A percentile compares a stretch with the other conserved stretches of the same genome.
phyloP scores from a whole-genome alignment of 1,284 basidiomycete genomes.

The Malassezia japonica region DNA sequence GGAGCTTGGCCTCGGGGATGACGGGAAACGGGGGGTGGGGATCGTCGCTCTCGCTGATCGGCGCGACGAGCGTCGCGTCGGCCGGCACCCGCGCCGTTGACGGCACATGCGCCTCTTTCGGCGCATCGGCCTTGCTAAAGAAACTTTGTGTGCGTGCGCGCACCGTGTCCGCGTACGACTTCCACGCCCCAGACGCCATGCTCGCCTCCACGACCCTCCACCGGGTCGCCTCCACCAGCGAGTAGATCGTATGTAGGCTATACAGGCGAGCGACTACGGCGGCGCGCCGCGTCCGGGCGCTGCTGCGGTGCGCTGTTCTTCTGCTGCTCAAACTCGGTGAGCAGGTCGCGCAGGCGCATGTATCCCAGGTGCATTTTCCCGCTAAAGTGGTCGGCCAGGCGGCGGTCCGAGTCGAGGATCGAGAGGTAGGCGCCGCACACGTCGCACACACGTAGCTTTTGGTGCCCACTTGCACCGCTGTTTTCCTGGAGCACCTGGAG shows the following conservation, averaged over 20 bases:
- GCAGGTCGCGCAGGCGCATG: conserved; percentile 88
- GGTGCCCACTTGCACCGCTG: conserved; percentile 94
- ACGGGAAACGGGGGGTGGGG: conserved; percentile 1
- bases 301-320: neutral
- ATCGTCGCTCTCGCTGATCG: neutral
- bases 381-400: conserved; percentile 97
- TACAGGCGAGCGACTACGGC: conserved; percentile 15
- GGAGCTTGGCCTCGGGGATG: neutral
- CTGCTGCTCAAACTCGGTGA: conserved; percentile 57
- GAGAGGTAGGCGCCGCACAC: conserved; percentile 98
- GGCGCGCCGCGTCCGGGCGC: conserved; percentile 8
- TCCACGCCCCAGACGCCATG: neutral
- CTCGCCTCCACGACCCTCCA: neutral
- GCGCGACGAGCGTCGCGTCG: neutral
- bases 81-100: too few relatives aligned
- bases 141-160: neutral
- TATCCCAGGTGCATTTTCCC: conserved; percentile 99
- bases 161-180: neutral
- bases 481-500: conserved; percentile 93
- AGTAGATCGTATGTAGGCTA: too few relatives aligned
- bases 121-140: neutral
- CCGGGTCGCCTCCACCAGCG: too few relatives aligned
- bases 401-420: conserved; percentile 93
- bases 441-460: conserved; percentile 97
- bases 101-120: too few relatives aligned